phyloP scores from a whole-genome alignment of 1,284 basidiomycete genomes.

The Sphaerobolus stellatus region DNA sequence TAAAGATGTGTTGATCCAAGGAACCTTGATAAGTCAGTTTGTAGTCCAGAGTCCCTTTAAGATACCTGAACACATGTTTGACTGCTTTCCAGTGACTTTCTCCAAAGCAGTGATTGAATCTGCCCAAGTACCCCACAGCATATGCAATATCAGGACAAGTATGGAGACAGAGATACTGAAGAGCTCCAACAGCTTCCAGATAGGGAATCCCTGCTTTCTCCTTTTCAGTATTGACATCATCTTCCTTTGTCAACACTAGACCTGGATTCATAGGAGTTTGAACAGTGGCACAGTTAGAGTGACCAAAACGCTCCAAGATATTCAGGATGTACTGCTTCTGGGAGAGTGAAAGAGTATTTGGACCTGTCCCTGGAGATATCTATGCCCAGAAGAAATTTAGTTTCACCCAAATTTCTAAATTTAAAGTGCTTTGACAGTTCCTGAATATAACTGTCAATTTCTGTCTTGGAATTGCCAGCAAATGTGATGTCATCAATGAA shows the following conservation, averaged over 20 bases:
- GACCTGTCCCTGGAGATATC: conserved; percentile 26
- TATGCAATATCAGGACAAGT: conserved; percentile 39
- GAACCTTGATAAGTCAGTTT: conserved; percentile 26
- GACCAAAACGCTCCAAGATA: conserved; percentile 20
- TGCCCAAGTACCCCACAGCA: conserved; percentile 27
- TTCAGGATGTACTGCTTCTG: conserved; percentile 27
- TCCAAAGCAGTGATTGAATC: conserved; percentile 32
- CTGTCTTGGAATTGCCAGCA: conserved; percentile 24
- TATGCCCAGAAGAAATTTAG: conserved; percentile 35
- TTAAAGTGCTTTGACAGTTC: conserved; percentile 34
- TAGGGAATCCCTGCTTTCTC: conserved; percentile 29
- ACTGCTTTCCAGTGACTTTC: conserved; percentile 32
- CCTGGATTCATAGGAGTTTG: conserved; percentile 27
- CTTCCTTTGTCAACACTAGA: conserved; percentile 18
- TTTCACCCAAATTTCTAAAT: conserved; percentile 34
- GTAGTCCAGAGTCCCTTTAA: conserved; percentile 13
- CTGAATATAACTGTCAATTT: conserved; percentile 20
- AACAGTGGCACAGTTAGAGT: conserved; percentile 25
- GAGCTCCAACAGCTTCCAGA: conserved; percentile 30
- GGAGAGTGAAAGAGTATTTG: conserved; percentile 21
- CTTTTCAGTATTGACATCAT: conserved; percentile 18
- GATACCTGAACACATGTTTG: conserved; percentile 28
- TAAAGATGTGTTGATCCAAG: too few species aligned
- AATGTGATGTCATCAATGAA: conserved; percentile 38
- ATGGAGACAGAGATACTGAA: conserved; percentile 34